Evolutionary conservation across 768 basidiomycete species (phyloP).

Genomic region (Trametes meyenii): DNA sequence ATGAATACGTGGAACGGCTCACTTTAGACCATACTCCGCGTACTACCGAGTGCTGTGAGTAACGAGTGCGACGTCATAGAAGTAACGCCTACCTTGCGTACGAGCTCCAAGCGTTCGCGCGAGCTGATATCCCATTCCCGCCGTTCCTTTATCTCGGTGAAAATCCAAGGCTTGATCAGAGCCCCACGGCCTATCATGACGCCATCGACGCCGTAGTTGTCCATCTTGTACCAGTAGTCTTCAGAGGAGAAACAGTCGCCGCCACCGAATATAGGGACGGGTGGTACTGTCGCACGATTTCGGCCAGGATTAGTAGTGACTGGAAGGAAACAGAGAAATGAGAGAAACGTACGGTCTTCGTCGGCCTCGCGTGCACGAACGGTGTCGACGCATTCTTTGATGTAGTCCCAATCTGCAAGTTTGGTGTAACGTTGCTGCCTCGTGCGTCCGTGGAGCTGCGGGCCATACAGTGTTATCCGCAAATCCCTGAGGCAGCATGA

Average conservation of each 20-base stretch:
- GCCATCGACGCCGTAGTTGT: constrained; percentile 86
- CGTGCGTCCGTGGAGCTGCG: constrained; percentile 92
- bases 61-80: neutral
- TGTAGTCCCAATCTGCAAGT: constrained; percentile 94
- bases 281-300: constrained; percentile 56
- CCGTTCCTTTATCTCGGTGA: constrained; percentile 91
- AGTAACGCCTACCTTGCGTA: constrained; percentile 60
- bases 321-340: neutral
- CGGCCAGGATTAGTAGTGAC: neutral
- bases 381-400: constrained; percentile 81
- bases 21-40: constrained; percentile 85
- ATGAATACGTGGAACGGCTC: constrained; percentile 20
- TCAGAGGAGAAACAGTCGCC: constrained; percentile 93
- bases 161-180: constrained; percentile 95
- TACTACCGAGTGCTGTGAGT: constrained; percentile 51
- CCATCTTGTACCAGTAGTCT: constrained; percentile 77
- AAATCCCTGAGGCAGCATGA: neutral
- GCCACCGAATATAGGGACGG: constrained; percentile 95
- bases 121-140: constrained; percentile 94
- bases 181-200: constrained; percentile 96
- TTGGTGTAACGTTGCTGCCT: constrained; percentile 93
- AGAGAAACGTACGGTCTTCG: constrained; percentile 56
- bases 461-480: neutral
- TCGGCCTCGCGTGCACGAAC: constrained; percentile 73
- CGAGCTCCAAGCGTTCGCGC: constrained; percentile 77